Base-by-base conservation (phyloP, 805 yeast genomes). In the Saccharomyces mikatae region DNA sequence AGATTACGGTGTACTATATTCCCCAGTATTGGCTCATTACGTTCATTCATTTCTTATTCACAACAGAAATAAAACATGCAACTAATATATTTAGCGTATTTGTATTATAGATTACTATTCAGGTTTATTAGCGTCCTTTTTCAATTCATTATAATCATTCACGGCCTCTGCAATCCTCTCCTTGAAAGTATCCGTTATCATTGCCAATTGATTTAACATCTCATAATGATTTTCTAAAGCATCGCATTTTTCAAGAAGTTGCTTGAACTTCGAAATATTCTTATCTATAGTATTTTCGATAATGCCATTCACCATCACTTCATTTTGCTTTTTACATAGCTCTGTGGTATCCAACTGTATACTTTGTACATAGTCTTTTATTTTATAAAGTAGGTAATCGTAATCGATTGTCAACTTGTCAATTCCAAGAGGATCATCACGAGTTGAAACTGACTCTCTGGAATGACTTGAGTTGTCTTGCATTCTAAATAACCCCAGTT, bases 381-480 rank as follows among this genome's bases (percentile, higher is more conserved):
- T 83, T 63, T 80, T 81, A 70, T 74, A 83, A 64, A 86, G 65
- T 44, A 87, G 67, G 60, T 84, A 83, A 61, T 87, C 92, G 64
- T 79, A 86, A 52, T 77, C 79, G 26, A 84, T 71, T 0, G 87
- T 80, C 47, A 87, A 70, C 54, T 78, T 76, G 60, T 81, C 79
- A 17, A 86, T 75, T 11, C 83, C 80, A 27, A 86, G 70, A 0
- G 89, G 89, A 67, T 86, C 91, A 9, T 59, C 62, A 2, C 49
- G 48, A n/a, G 52, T 14, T 2, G 28, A 48, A 31, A 10, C 44
- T 17, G 44, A 36, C 44, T 36, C 44, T 36, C 44, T 36, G 9
- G 44, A 36, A 36, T 36, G 44, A 46, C 31, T 49, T 47, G 32
- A 48, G 9, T 28, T 29, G 21, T 50, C 47, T 51, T 26, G 28